Conservation (phyloP, 2,329 filamentous ascomycete genomes). For the Mycosphaerelloides madeirae region DNA sequence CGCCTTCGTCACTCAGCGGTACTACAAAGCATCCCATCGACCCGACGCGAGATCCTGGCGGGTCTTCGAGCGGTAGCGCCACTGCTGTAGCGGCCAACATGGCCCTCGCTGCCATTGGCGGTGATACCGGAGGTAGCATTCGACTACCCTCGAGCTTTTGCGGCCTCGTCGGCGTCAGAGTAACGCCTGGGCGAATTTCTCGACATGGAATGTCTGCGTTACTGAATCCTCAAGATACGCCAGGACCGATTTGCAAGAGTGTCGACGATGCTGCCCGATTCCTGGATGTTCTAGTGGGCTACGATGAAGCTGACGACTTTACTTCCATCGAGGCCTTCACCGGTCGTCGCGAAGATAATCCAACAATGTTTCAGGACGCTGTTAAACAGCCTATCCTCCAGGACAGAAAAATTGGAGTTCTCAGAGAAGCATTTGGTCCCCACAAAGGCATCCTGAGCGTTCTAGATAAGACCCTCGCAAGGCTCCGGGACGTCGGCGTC, state of each 20-base stretch:
- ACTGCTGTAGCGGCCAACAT: conserved; percentile 27
- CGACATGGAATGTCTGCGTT: conserved; percentile 23
- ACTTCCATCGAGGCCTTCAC: conserved; percentile 20
- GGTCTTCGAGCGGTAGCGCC: conserved; percentile 26
- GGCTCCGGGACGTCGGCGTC: conserved; percentile 15
- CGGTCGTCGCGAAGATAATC: not conserved
- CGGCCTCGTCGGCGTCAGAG: conserved; percentile 24
- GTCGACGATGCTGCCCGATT: conserved; percentile 25
- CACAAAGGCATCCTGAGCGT: conserved; percentile 18
- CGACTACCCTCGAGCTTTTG: conserved; percentile 24
- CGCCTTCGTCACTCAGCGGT: conserved; percentile 20
- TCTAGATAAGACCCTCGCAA: conserved; percentile 12
- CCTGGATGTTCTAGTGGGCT: conserved; percentile 22
- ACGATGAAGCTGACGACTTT: conserved; percentile 18
- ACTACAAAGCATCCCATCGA: conserved; percentile 25
- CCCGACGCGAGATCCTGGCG: conserved; percentile 25
- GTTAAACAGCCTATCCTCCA: conserved; percentile 13
- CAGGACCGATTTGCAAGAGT: conserved; percentile 22
- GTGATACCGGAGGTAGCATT: conserved; percentile 28
- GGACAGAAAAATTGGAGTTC: conserved; percentile 21
- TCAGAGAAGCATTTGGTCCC: conserved; percentile 21
- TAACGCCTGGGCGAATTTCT: conserved; percentile 26
- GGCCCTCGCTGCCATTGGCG: conserved; percentile 25
- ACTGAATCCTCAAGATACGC: conserved; percentile 23
- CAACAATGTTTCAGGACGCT: conserved; percentile 16